phyloP scores from a whole-genome alignment of 148 eudicot genomes.

The Limonium bicolor region DNA sequence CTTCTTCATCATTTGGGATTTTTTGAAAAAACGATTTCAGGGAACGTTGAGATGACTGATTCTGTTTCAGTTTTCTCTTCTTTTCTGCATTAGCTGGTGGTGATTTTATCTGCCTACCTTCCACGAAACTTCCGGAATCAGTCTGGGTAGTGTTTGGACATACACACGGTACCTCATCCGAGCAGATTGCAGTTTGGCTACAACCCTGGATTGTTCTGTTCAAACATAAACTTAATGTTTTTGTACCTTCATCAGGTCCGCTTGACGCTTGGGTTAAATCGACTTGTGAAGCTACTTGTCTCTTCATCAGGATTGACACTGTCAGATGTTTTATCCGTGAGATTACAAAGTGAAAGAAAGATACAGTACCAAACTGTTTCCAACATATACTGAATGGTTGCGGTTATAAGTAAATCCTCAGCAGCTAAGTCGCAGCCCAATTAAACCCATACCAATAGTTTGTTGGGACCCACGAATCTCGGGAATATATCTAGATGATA shows the following conservation, averaged over 20 bases:
- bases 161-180: constrained; percentile 6
- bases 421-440: no score
- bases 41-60: constrained; percentile 63
- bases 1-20: constrained; percentile 14
- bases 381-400: no score
- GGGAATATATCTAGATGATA: constrained; percentile 84
- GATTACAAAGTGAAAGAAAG: not conserved
- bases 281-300: constrained; percentile 30
- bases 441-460: constrained; percentile 65
- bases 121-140: constrained; percentile 2
- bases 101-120: constrained; percentile 7
- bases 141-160: not conserved
- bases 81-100: constrained; percentile 10
- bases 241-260: constrained; percentile 13
- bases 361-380: not conserved
- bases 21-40: constrained; percentile 71
- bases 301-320: constrained; percentile 69
- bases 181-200: constrained; percentile 7
- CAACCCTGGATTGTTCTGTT: constrained; percentile 12
- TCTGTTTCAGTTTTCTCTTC: constrained; percentile 52
- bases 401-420: no score
- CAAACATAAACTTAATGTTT: constrained; percentile 4
- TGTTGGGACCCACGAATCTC: constrained; percentile 90
- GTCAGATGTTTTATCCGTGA: no score
- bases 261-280: constrained; percentile 13